Conservation (phyloP, 2,329 filamentous ascomycete species). For the Pyrenochaeta sp. region DNA sequence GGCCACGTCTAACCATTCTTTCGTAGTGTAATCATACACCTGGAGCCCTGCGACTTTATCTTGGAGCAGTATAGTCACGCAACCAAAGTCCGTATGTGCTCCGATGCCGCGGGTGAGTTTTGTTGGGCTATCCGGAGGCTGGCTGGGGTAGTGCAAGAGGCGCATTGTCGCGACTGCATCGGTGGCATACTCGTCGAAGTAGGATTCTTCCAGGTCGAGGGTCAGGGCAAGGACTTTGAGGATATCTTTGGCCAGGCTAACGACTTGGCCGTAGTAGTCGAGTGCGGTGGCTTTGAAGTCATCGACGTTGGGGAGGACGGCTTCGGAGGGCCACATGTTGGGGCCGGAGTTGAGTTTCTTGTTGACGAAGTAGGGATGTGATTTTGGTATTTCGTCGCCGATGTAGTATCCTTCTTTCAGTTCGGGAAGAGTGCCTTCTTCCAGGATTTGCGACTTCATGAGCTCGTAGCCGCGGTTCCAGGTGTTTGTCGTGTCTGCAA, state of each 20-base stretch:
- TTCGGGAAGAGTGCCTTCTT: slow-evolving; percentile 53
- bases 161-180: slow-evolving; percentile 54
- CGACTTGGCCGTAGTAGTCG: slow-evolving; percentile 53
- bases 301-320: slow-evolving; percentile 24
- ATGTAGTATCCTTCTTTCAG: slow-evolving; percentile 53
- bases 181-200: slow-evolving; percentile 49
- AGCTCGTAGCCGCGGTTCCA: slow-evolving; percentile 57
- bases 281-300: slow-evolving; percentile 51
- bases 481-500: slow-evolving; percentile 44
- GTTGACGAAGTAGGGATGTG: slow-evolving; percentile 50
- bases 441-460: slow-evolving; percentile 54
- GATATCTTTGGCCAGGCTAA: slow-evolving; percentile 52
- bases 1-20: slow-evolving; percentile 81
- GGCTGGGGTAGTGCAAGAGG: slow-evolving; percentile 54
- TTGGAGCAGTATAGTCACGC: slow-evolving; percentile 54
- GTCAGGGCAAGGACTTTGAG: slow-evolving; percentile 53
- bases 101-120: slow-evolving; percentile 52
- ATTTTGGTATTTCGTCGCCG: slow-evolving; percentile 51
- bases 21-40: slow-evolving; percentile 74
- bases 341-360: slow-evolving; percentile 52
- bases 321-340: slow-evolving; percentile 51
- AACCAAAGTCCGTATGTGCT: slow-evolving; percentile 56
- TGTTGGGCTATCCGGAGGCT: slow-evolving; percentile 49
- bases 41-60: slow-evolving; percentile 69
- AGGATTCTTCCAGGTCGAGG: slow-evolving; percentile 48